Evolutionary conservation across 2,329 filamentous ascomycete genomes (phyloP).

Genomic region (Epichloe typhina): DNA sequence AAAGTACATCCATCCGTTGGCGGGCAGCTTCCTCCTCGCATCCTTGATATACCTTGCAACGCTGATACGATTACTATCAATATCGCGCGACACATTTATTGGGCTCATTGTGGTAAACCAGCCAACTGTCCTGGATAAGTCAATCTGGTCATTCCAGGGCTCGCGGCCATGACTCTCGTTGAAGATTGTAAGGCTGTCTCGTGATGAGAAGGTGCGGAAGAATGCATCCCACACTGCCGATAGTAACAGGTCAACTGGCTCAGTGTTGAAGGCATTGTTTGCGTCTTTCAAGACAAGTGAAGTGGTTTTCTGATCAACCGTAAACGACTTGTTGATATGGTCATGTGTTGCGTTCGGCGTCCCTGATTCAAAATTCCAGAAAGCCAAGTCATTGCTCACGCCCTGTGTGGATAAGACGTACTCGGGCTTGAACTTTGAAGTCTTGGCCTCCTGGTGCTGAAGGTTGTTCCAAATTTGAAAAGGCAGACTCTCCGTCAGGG

Average conservation of each 20-base stretch:
- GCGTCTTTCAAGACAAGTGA: constrained; percentile 3
- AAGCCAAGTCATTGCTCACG: neutral
- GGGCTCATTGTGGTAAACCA: constrained; percentile 25
- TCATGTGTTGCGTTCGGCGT: constrained; percentile 1
- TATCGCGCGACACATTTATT: constrained; percentile 4
- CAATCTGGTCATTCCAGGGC: constrained; percentile 15
- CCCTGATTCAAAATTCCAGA: neutral
- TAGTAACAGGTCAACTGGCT: constrained; percentile 20
- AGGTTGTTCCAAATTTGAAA: constrained; percentile 20
- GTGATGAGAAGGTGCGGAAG: constrained; percentile 14
- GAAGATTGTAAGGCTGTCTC: constrained; percentile 16
- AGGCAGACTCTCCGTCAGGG: neutral
- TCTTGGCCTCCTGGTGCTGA: constrained; percentile 17
- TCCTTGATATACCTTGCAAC: neutral
- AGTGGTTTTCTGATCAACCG: constrained; percentile 3
- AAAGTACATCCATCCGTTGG: constrained; percentile 4
- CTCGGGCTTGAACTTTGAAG: neutral
- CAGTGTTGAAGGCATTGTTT: constrained; percentile 10
- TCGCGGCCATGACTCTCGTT: constrained; percentile 16
- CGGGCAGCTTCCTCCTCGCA: neutral
- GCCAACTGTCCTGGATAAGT: constrained; percentile 22
- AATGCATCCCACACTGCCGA: constrained; percentile 19
- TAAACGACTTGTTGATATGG: constrained; percentile 1
- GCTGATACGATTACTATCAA: neutral
- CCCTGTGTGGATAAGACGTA: neutral